Percentiles rank a stretch among this genome's conserved stretches.
These are phyloP conservation scores for Calonectria pteridis DNA, from an alignment of 2,329 filamentous ascomycete species.

Conservation along the genomic window DNA sequence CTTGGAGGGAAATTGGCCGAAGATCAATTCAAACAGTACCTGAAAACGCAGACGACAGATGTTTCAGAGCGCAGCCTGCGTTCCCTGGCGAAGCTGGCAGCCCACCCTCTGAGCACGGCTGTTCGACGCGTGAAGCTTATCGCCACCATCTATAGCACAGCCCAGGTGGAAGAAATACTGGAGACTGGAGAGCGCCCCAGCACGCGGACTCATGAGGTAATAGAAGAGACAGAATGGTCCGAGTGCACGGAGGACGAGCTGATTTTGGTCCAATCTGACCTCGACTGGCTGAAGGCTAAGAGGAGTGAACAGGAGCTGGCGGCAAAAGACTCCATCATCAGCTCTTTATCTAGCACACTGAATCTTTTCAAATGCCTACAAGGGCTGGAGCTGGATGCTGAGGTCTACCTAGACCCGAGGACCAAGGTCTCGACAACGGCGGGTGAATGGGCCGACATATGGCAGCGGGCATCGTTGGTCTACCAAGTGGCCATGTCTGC, in stretches of 20 bases:
- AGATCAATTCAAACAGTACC: background rate
- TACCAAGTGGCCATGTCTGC: background rate
- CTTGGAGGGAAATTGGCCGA: background rate
- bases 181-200: background rate
- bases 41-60: background rate
- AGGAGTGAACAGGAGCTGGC: background rate
- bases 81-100: background rate
- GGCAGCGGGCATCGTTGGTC: background rate
- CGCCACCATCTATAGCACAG: background rate
- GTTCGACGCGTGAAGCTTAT: background rate
- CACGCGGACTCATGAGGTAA: background rate
- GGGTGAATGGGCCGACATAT: background rate
- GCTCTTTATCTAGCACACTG: background rate
- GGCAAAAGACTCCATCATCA: background rate
- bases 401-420: background rate
- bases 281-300: background rate
- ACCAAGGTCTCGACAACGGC: background rate
- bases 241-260: constrained; percentile 1
- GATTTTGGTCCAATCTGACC: background rate
- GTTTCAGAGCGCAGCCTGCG: background rate
- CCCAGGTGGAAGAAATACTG: background rate
- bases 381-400: background rate
- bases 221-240: background rate
- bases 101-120: background rate
- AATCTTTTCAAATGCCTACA: background rate